These are phyloP conservation scores for Hordeum marinum DNA, from an alignment of 176 grass and related monocot species.

Conservation along the genomic window DNA sequence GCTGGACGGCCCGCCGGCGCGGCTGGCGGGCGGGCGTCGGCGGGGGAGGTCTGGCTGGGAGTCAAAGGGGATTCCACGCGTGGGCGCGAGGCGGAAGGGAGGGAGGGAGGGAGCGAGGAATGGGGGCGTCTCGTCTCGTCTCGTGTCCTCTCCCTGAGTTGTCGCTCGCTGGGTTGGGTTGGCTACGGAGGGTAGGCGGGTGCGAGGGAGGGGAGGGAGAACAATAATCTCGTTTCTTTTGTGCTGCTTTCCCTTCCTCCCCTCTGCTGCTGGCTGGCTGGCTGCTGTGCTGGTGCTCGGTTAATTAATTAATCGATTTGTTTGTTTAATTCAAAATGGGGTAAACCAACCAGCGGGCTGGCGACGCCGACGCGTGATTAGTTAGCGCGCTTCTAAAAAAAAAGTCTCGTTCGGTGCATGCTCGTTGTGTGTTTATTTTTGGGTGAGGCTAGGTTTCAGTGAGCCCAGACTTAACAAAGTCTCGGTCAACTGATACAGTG, in stretches of 20 bases:
- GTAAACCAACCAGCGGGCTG: not conserved
- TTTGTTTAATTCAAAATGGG: too few relatives aligned
- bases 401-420: too few relatives aligned
- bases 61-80: constrained; percentile 37
- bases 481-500: too few relatives aligned
- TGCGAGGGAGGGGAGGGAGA: not conserved
- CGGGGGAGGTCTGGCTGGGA: not conserved
- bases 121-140: not conserved
- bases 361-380: constrained; percentile 2
- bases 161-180: constrained; percentile 6
- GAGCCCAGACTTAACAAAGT: too few relatives aligned
- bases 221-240: not conserved
- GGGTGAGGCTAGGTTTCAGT: too few relatives aligned
- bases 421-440: too few relatives aligned
- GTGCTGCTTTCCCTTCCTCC: not conserved
- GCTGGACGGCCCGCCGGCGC: not conserved
- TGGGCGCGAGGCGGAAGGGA: not conserved
- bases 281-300: not conserved
- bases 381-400: not conserved
- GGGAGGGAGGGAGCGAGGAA: not conserved
- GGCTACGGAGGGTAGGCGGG: not conserved
- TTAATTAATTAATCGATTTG: not conserved
- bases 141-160: constrained; percentile 3
- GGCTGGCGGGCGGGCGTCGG: not conserved
- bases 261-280: not conserved